Evolutionary conservation across 257 asterid species (phyloP), one percentile per base, ranked within the genome.

Genomic region (Capsicum pubescens): DNA sequence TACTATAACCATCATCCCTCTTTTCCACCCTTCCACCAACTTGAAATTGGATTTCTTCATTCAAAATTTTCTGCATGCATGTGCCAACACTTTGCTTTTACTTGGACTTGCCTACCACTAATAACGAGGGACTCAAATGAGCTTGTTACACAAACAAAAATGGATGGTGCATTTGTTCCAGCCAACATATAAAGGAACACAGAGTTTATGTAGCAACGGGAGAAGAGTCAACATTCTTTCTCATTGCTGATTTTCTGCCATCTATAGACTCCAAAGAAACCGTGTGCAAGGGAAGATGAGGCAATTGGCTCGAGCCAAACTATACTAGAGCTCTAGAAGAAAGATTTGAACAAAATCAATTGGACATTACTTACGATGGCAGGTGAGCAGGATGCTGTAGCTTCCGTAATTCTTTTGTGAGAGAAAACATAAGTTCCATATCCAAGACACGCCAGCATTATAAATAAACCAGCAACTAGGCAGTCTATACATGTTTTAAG

Each of bases 401-500:
- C 95, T 86, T 95, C 99, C 56, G 90, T 79, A 68, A 97, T 90
- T 89, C 97, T 90, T 85, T 82, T 89, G 87, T 90, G 94, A 36
- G 99, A 93, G 87, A 87, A 93, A 77, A 89, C 88, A 82, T 88
- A 97, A 74, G 92, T 88, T 86, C 98, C 98, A 80, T 95, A 97
- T 15, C 89, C 92, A 42, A 95, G 91, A 69, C 93, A 79, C 6
- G 71, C 87, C 85, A 97, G 64, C 99, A 97, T 95, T 82, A 91
- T 84, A 59, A 97, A 50, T 70, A 97, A 82, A 83, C 98, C 98
- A 26, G 93, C 86, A 70, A 97, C 98, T 15, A 97, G 91, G 86
- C 93, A 91, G 89, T 97, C 99, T 81, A 93, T 79, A 93, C 97
- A 94, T 85, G 84, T 87, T 63, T 82, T 91, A 39, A 92, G 94